Conservation (phyloP, 2,329 filamentous ascomycete genomes). For the Penicillium sp. region DNA sequence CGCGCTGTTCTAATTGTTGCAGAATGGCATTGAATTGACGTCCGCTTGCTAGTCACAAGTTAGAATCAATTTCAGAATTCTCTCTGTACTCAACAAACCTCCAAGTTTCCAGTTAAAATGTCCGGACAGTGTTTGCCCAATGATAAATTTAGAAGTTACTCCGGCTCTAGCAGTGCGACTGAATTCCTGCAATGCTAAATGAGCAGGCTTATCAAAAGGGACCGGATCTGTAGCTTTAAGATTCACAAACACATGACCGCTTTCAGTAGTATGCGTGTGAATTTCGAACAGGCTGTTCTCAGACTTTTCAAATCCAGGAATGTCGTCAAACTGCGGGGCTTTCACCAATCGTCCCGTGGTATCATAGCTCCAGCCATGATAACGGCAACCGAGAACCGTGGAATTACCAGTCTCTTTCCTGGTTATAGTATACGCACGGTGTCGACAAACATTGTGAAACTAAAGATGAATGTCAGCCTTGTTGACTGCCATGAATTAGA, state of each 20-base stretch:
- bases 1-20: constrained; percentile 3
- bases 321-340: constrained; percentile 57
- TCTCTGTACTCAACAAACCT: constrained; percentile 10
- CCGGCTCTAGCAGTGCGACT: constrained; percentile 5
- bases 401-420: constrained; percentile 51
- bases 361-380: constrained; percentile 64
- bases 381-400: constrained; percentile 57
- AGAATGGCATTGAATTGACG: background rate
- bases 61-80: background rate
- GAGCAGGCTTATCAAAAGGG: constrained; percentile 1
- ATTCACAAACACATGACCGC: constrained; percentile 31
- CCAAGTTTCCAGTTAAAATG: constrained; percentile 36
- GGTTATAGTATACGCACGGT: constrained; percentile 60
- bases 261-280: constrained; percentile 20
- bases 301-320: constrained; percentile 56
- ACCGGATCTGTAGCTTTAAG: constrained; percentile 14
- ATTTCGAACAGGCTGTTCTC: constrained; percentile 54
- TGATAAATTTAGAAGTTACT: constrained; percentile 23
- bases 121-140: constrained; percentile 27
- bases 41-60: background rate
- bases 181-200: constrained; percentile 13
- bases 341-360: constrained; percentile 58
- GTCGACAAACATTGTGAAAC: constrained; percentile 63
- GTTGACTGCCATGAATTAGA: background rate
- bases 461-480: background rate